A percentile compares a stretch with the other conserved stretches of the same genome.
phyloP scores from a whole-genome alignment of 805 yeast genomes.

The Barnettozyma sucrosica region DNA sequence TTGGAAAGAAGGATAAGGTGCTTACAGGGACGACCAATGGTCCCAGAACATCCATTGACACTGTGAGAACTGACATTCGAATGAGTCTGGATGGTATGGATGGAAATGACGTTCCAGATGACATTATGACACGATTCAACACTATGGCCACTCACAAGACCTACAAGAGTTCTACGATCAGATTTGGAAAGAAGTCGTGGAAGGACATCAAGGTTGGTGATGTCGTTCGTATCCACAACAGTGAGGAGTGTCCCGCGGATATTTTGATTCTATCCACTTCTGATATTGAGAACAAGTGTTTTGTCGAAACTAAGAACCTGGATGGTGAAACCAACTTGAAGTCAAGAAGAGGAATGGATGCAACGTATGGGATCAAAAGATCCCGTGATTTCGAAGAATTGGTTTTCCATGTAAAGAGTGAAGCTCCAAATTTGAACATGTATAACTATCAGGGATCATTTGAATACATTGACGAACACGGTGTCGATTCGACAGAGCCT shows the following conservation, averaged over 20 bases:
- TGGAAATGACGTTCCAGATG: conserved; percentile 5
- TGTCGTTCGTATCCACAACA: conserved; percentile 58
- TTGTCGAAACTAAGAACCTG: conserved; percentile 72
- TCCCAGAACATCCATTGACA: conserved; percentile 15
- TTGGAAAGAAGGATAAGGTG: conserved; percentile 13
- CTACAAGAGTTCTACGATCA: conserved; percentile 8
- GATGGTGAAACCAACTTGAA: conserved; percentile 79
- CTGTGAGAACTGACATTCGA: conserved; percentile 9
- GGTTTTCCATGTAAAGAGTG: conserved; percentile 64
- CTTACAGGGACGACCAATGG: conserved; percentile 4
- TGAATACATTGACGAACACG: conserved; percentile 39
- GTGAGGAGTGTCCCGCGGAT: conserved; percentile 81
- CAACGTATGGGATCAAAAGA: conserved; percentile 42
- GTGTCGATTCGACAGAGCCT: conserved; percentile 41
- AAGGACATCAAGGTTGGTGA: conserved; percentile 71
- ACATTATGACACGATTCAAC: conserved; percentile 4
- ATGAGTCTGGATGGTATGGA: conserved; percentile 3
- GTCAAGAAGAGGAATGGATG: conserved; percentile 63
- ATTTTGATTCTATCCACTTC: conserved; percentile 56
- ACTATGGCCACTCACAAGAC: conserved; percentile 4
- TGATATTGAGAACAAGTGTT: conserved; percentile 60
- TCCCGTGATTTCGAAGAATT: conserved; percentile 42
- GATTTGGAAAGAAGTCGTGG: conserved; percentile 43
- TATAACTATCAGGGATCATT: conserved; percentile 71
- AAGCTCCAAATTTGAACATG: conserved; percentile 74